These are phyloP conservation scores for Leptosphaerulina australis DNA, from an alignment of 2,329 filamentous ascomycete species.

Conservation along the genomic window DNA sequence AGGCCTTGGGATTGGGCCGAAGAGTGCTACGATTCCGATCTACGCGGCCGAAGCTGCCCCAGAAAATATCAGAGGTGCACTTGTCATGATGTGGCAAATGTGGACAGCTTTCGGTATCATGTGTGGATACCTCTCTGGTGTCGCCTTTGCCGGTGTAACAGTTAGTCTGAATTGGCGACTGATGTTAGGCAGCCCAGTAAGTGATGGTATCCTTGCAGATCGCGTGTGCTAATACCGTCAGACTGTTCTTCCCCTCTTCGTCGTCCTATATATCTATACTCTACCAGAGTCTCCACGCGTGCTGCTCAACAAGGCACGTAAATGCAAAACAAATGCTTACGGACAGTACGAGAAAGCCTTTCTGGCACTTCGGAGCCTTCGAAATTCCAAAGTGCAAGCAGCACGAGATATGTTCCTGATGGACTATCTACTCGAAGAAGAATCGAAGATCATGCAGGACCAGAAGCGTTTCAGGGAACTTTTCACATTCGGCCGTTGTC, in stretches of 20 bases:
- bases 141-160: slow-evolving; percentile 22
- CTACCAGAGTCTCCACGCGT: slow-evolving; percentile 30
- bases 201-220: too few relatives aligned
- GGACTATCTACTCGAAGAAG: slow-evolving; percentile 36
- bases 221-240: too few relatives aligned
- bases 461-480: slow-evolving; percentile 32
- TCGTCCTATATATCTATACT: slow-evolving; percentile 26
- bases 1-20: slow-evolving; percentile 40
- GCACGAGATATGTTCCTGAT: slow-evolving; percentile 60
- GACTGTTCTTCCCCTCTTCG: slow-evolving; percentile 28
- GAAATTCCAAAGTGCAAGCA: slow-evolving; percentile 57
- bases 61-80: slow-evolving; percentile 55
- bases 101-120: slow-evolving; percentile 42
- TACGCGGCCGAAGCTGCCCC: slow-evolving; percentile 57
- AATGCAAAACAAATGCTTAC: slow-evolving; percentile 16
- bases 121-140: slow-evolving; percentile 28
- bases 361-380: slow-evolving; percentile 50
- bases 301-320: slow-evolving; percentile 26
- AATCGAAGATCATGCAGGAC: slow-evolving; percentile 39
- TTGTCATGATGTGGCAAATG: slow-evolving; percentile 61
- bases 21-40: slow-evolving; percentile 51
- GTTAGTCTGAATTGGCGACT: slow-evolving; percentile 29
- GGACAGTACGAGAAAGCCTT: slow-evolving; percentile 31
- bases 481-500: slow-evolving; percentile 29
- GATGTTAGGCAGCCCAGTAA: slow-evolving; percentile 27